A percentile compares a stretch with the other conserved stretches of the same genome.
Evolutionary conservation across 805 yeast genomes (phyloP).

Genomic region (Cyberlindnera petersonii): DNA sequence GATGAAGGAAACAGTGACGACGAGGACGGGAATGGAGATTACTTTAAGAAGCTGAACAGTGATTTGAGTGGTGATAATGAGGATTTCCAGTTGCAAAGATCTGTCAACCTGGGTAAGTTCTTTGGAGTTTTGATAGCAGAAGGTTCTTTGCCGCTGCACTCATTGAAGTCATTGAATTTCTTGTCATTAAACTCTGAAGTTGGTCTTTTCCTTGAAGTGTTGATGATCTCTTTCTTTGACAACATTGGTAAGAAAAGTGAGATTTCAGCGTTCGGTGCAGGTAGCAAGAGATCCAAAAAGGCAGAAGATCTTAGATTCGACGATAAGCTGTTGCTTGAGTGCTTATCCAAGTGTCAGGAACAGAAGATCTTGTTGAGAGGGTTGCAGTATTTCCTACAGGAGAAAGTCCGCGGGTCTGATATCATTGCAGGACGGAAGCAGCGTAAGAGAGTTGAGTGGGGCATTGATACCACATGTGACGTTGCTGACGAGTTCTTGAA

Average conservation of each 20-base stretch:
- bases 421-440: constrained; percentile 53
- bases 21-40: constrained; percentile 25
- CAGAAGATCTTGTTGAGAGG: constrained; percentile 61
- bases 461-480: constrained; percentile 49
- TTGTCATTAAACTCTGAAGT: constrained; percentile 58
- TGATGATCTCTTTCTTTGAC: constrained; percentile 65
- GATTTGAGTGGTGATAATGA: constrained; percentile 43
- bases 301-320: constrained; percentile 36
- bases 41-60: constrained; percentile 25
- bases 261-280: constrained; percentile 26
- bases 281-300: constrained; percentile 34
- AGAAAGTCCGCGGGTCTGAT: constrained; percentile 42
- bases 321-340: constrained; percentile 45
- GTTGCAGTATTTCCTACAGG: constrained; percentile 54
- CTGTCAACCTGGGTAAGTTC: constrained; percentile 73
- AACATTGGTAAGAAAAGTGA: constrained; percentile 61
- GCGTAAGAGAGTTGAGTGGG: constrained; percentile 62
- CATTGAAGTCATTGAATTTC: constrained; percentile 70
- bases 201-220: constrained; percentile 65
- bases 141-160: constrained; percentile 67
- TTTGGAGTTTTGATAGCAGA: constrained; percentile 75
- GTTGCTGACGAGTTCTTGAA: constrained; percentile 44
- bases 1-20: constrained; percentile 38
- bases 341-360: constrained; percentile 52
- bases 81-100: constrained; percentile 51